Conservation (phyloP, 169 alveolate genomes). For the Cryptosporidium muris region DNA sequence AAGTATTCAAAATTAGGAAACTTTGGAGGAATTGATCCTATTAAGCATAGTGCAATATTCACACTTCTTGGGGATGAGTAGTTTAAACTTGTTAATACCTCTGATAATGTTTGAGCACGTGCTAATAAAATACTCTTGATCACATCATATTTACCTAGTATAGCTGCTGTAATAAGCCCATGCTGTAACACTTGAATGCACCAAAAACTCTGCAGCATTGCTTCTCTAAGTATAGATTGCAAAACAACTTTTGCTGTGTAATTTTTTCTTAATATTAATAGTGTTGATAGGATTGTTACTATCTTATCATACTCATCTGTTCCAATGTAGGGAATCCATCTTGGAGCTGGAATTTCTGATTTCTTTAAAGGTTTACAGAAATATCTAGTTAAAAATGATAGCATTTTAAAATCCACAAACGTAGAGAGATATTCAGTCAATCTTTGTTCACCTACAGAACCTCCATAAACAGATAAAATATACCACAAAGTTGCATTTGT, state of each 20-base stretch:
- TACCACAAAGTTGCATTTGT: slow-evolving; percentile 66
- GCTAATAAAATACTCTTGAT: slow-evolving; percentile 40
- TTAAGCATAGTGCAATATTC: slow-evolving; percentile 26
- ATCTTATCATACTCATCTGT: slow-evolving; percentile 42
- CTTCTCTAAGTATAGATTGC: slow-evolving; percentile 48
- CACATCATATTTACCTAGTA: slow-evolving; percentile 41
- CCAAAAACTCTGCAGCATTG: slow-evolving; percentile 71
- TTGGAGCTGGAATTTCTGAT: slow-evolving; percentile 25
- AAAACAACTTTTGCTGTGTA: slow-evolving; percentile 44
- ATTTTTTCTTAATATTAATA: slow-evolving; percentile 24
- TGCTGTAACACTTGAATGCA: slow-evolving; percentile 64
- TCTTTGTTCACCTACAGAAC: slow-evolving; percentile 29
- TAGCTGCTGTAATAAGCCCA: slow-evolving; percentile 61
- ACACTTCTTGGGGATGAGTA: slow-evolving; percentile 39
- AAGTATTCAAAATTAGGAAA: slow-evolving; percentile 63
- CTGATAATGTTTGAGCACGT: slow-evolving; percentile 59
- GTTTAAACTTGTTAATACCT: slow-evolving; percentile 40
- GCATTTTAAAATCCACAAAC: slow-evolving; percentile 10
- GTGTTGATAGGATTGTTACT: slow-evolving; percentile 28
- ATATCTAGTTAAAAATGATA: slow-evolving; percentile 31
- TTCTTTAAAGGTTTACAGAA: slow-evolving; percentile 48
- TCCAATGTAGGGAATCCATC: slow-evolving; percentile 60
- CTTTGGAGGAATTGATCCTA: slow-evolving; percentile 64
- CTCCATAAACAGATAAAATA: slow-evolving; percentile 4
- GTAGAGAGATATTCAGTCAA: slow-evolving; percentile 47